Conservation (phyloP, 2,329 filamentous ascomycete species). For the Penicillium nordicum region DNA sequence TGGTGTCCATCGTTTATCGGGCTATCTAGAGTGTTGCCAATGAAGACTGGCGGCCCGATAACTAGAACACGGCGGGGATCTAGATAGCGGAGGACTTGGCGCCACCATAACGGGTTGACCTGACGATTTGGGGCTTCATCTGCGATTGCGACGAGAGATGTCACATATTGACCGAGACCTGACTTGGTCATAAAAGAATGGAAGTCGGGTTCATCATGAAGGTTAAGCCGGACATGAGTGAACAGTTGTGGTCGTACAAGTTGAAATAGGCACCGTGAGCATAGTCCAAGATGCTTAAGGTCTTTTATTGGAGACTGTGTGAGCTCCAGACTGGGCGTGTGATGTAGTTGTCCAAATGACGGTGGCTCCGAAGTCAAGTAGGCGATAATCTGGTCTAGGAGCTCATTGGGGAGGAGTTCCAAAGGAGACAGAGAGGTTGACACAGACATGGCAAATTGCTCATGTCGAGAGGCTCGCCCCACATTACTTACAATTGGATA, state of each 20-base stretch:
- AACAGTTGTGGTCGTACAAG: slow-evolving; percentile 57
- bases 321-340: slow-evolving; percentile 49
- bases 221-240: slow-evolving; percentile 47
- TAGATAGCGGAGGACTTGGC: slow-evolving; percentile 52
- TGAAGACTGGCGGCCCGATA: slow-evolving; percentile 59
- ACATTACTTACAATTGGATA: slow-evolving; percentile 12
- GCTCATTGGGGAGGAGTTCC: slow-evolving; percentile 56
- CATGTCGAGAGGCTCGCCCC: slow-evolving; percentile 26
- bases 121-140: slow-evolving; percentile 41
- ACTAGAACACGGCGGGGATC: slow-evolving; percentile 55
- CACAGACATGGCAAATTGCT: slow-evolving; percentile 23
- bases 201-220: slow-evolving; percentile 35
- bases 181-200: slow-evolving; percentile 37
- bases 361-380: slow-evolving; percentile 52
- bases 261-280: slow-evolving; percentile 54
- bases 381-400: slow-evolving; percentile 57
- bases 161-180: slow-evolving; percentile 40
- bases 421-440: not conserved
- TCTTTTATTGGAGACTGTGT: slow-evolving; percentile 34
- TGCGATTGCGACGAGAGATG: slow-evolving; percentile 48
- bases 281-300: slow-evolving; percentile 56
- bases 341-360: slow-evolving; percentile 49
- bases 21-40: slow-evolving; percentile 60
- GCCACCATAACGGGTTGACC: slow-evolving; percentile 50
- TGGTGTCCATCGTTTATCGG: slow-evolving; percentile 56